Percentiles rank a stretch among this genome's conserved stretches.
phyloP scores from a whole-genome alignment of 1,284 basidiomycete species.

The Pseudozyma pruni region DNA sequence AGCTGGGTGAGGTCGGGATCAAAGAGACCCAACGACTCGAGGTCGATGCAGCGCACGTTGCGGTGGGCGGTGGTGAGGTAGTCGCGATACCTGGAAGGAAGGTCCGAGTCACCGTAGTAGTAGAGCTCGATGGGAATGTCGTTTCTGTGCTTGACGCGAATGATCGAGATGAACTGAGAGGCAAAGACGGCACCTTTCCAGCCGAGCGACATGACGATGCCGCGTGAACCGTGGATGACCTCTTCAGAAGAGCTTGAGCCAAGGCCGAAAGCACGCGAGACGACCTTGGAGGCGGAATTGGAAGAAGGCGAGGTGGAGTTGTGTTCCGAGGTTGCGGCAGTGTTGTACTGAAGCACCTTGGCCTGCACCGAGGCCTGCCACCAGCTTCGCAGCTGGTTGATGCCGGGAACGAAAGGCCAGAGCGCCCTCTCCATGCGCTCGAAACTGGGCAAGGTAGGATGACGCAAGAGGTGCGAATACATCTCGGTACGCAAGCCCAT shows the following conservation, averaged over 20 bases:
- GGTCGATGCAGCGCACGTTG: conserved; percentile 44
- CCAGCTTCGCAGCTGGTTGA: conserved; percentile 41
- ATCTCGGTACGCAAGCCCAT: conserved; percentile 50
- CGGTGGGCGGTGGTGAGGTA: conserved; percentile 35
- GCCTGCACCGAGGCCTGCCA: conserved; percentile 41
- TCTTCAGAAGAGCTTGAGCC: too few relatives aligned
- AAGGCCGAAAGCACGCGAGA: conserved; percentile 18
- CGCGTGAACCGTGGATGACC: conserved; percentile 13
- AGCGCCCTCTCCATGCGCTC: conserved; percentile 49
- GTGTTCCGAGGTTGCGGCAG: too few relatives aligned
- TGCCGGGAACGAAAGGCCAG: conserved; percentile 51
- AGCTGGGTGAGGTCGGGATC: conserved; percentile 44
- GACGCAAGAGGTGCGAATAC: conserved; percentile 48
- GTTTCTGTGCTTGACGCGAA: conserved; percentile 40
- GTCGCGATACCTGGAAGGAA: conserved; percentile 44
- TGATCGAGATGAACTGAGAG: conserved; percentile 47
- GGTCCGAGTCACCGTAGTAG: conserved; percentile 54
- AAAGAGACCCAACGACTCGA: conserved; percentile 41
- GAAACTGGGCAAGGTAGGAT: conserved; percentile 37
- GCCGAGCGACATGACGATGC: conserved; percentile 53
- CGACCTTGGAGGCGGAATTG: not conserved
- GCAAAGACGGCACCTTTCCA: conserved; percentile 43
- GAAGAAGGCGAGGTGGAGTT: too few relatives aligned
- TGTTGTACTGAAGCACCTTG: conserved; percentile 18
- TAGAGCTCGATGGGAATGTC: conserved; percentile 51